Evolutionary conservation across 805 yeast genomes (phyloP).

Genomic region (Cyberlindnera euphorbiae): DNA sequence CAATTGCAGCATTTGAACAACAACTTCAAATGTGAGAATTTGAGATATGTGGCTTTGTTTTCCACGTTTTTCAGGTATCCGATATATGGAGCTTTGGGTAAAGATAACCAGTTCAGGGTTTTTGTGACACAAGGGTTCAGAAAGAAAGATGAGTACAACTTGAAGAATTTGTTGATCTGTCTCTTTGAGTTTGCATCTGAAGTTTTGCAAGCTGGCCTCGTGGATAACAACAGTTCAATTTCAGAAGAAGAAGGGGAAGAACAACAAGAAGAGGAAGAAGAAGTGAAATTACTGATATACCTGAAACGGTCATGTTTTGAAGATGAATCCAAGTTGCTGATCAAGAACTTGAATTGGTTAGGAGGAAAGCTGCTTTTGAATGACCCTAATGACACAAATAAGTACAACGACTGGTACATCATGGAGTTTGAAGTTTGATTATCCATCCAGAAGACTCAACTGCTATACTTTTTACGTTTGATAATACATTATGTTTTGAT

Average conservation of each 20-base stretch:
- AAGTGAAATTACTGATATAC: constrained; percentile 20
- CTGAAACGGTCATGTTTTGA: constrained; percentile 22
- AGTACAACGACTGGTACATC: constrained; percentile 26
- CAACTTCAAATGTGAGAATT: constrained; percentile 16
- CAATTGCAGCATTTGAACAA: constrained; percentile 19
- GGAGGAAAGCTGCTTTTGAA: constrained; percentile 22
- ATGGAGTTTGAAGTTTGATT: constrained; percentile 26
- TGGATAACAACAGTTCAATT: too few relatives aligned
- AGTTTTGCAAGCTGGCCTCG: too few relatives aligned
- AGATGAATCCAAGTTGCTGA: constrained; percentile 20
- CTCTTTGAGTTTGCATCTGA: constrained; percentile 24
- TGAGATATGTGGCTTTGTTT: constrained; percentile 19
- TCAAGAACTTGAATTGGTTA: constrained; percentile 26
- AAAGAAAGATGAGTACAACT: constrained; percentile 17
- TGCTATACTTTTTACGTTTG: constrained; percentile 1
- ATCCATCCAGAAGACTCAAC: too few relatives aligned
- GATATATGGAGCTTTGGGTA: constrained; percentile 18
- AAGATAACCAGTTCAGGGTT: constrained; percentile 14
- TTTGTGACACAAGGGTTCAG: constrained; percentile 22
- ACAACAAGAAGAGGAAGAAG: constrained; percentile 9
- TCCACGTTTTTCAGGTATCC: constrained; percentile 20
- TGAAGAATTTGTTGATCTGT: constrained; percentile 23
- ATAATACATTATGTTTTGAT: constrained; percentile 8
- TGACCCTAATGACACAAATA: constrained; percentile 19
- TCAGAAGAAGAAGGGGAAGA: too few relatives aligned